These are phyloP conservation scores for Lyophyllum shimeji DNA, from an alignment of 768 basidiomycete species.

Conservation along the genomic window DNA sequence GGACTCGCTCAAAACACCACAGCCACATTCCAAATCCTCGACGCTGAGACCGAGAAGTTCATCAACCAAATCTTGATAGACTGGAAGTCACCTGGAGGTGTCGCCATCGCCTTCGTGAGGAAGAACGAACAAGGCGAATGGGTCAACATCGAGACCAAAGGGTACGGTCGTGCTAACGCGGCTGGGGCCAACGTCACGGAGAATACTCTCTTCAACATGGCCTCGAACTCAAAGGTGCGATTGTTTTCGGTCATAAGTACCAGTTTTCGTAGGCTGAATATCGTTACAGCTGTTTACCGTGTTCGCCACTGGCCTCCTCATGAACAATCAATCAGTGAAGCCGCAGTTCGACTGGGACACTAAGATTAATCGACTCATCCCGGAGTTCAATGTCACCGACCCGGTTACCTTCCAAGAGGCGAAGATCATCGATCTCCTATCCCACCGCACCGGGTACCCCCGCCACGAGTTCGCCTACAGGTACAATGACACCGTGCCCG, in stretches of 20 bases:
- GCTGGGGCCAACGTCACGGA: slow-evolving; percentile 22
- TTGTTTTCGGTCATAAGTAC: neutral
- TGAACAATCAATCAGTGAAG: slow-evolving; percentile 23
- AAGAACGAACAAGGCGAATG: slow-evolving; percentile 23
- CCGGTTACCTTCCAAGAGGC: slow-evolving; percentile 19
- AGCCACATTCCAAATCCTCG: slow-evolving; percentile 13
- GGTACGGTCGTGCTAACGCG: slow-evolving; percentile 27
- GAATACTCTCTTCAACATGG: slow-evolving; percentile 27
- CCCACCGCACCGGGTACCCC: slow-evolving; percentile 21
- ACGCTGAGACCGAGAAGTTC: slow-evolving; percentile 18
- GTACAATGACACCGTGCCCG: slow-evolving; percentile 6
- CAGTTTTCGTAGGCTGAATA: neutral
- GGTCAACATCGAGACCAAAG: slow-evolving; percentile 28
- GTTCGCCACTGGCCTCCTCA: slow-evolving; percentile 24
- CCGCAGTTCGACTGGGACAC: slow-evolving; percentile 27
- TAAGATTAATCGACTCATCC: slow-evolving; percentile 22
- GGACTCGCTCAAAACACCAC: slow-evolving; percentile 3
- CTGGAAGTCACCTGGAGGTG: slow-evolving; percentile 28
- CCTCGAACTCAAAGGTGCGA: slow-evolving; percentile 29
- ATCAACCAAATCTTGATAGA: slow-evolving; percentile 23
- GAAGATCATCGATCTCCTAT: slow-evolving; percentile 20
- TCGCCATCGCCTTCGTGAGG: slow-evolving; percentile 27
- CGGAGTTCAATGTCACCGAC: slow-evolving; percentile 24
- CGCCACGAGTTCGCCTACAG: slow-evolving; percentile 17
- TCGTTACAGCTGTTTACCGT: slow-evolving; percentile 23